phyloP scores from a whole-genome alignment of 2,329 filamentous ascomycete genomes.

The Diaporthe humulicola region DNA sequence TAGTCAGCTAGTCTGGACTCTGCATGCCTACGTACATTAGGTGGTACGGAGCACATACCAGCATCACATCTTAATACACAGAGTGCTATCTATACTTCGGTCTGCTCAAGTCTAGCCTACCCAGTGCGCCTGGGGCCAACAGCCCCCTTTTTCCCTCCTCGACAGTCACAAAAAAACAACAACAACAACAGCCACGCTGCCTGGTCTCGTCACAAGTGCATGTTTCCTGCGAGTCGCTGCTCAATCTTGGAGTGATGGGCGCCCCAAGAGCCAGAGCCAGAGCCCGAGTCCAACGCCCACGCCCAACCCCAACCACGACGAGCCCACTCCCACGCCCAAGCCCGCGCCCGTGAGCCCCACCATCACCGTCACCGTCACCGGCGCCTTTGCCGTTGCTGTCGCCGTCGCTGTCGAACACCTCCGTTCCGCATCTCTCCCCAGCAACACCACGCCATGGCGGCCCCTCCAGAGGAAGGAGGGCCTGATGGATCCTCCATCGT shows the following conservation, averaged over 20 bases:
- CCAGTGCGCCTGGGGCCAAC: constrained; percentile 24
- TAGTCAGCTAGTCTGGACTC: constrained; percentile 1
- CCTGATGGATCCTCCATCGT: constrained; percentile 84
- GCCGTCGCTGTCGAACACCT: constrained; percentile 23
- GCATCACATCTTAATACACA: constrained; percentile 29
- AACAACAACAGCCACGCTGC: constrained; percentile 17
- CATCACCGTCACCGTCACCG: constrained; percentile 41
- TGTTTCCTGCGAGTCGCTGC: constrained; percentile 38
- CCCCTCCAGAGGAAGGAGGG: constrained; percentile 52
- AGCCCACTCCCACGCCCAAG: constrained; percentile 34
- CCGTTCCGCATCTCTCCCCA: constrained; percentile 24
- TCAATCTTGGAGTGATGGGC: constrained; percentile 40
- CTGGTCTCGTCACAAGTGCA: constrained; percentile 30
- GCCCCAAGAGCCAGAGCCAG: constrained; percentile 35
- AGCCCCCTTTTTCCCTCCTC: constrained; percentile 28
- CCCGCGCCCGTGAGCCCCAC: constrained; percentile 42
- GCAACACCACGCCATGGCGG: constrained; percentile 37
- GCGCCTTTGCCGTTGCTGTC: background rate
- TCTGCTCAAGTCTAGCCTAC: constrained; percentile 24
- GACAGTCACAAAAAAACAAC: constrained; percentile 2
- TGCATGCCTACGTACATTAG: constrained; percentile 20
- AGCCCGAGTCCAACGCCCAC: constrained; percentile 16
- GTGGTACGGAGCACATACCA: constrained; percentile 29
- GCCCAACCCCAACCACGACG: constrained; percentile 8
- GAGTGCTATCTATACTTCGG: constrained; percentile 19